Evolutionary conservation across 306 rosid species (phyloP).

Genomic region (Acacia crassicarpa): DNA sequence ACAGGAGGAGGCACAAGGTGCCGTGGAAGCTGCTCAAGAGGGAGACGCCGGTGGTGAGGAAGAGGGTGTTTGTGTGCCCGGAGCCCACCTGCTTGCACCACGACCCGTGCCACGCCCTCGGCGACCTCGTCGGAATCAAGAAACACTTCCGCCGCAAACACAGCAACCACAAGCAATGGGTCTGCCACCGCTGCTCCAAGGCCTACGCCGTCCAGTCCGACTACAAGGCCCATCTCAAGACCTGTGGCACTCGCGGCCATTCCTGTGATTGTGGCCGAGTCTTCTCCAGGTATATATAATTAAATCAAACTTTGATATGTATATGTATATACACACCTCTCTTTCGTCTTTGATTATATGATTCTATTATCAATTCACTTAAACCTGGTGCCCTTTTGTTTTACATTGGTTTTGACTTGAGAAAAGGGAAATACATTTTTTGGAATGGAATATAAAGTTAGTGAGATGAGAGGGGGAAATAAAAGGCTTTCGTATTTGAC

Average conservation of each 20-base stretch:
- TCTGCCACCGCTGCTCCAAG: conserved; percentile 83
- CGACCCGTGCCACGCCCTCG: conserved; percentile 93
- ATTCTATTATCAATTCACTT: conserved; percentile 1
- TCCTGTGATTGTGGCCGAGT: conserved; percentile 98
- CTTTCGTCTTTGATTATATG: not conserved
- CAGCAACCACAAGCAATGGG: conserved; percentile 96
- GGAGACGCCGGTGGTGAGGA: conserved; percentile 78
- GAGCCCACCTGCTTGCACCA: conserved; percentile 96
- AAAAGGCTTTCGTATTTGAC: conserved; percentile 36
- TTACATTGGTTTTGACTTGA: conserved; percentile 60
- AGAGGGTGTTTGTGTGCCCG: conserved; percentile 93
- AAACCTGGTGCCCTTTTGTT: conserved; percentile 13
- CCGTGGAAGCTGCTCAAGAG: conserved; percentile 98
- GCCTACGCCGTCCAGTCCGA: conserved; percentile 98
- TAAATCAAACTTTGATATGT: not conserved
- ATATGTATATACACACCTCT: not conserved
- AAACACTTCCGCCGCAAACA: conserved; percentile 94
- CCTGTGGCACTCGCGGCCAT: conserved; percentile 96
- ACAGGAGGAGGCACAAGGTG: conserved; percentile 89
- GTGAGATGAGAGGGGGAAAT: conserved; percentile 19
- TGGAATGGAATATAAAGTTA: conserved; percentile 37
- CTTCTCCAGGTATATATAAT: conserved; percentile 52
- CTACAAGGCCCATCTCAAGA: conserved; percentile 95
- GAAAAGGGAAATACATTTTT: conserved; percentile 38
- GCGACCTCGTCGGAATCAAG: conserved; percentile 97